These are phyloP conservation scores for Cerrena zonata DNA, from an alignment of 1,284 basidiomycete species.

Conservation along the genomic window DNA sequence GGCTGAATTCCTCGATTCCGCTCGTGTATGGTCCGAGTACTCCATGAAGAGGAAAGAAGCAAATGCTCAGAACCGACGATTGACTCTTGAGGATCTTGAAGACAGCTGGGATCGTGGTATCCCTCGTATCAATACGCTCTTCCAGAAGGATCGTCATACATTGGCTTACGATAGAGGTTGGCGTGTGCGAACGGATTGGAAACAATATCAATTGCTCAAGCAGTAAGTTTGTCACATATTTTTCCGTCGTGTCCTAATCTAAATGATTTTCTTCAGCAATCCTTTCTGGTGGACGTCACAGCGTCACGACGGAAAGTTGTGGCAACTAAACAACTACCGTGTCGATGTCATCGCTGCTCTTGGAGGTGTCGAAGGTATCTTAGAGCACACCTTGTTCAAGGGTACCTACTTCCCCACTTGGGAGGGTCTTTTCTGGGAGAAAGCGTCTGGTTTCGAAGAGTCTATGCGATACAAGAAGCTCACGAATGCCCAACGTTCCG, in stretches of 20 bases:
- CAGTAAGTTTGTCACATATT: conserved; percentile 48
- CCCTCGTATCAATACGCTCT: conserved; percentile 93
- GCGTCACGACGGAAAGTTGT: conserved; percentile 95
- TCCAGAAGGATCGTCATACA: conserved; percentile 98
- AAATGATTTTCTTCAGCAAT: conserved; percentile 51
- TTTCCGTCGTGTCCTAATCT: background rate
- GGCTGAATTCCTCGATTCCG: conserved; percentile 95
- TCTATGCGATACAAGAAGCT: conserved; percentile 97
- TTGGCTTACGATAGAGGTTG: conserved; percentile 97
- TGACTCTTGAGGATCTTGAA: conserved; percentile 95
- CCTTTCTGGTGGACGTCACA: conserved; percentile 99
- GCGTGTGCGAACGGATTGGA: conserved; percentile 94
- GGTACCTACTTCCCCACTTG: conserved; percentile 92
- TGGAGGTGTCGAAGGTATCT: conserved; percentile 94
- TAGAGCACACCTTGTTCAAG: conserved; percentile 97
- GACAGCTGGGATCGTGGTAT: conserved; percentile 98
- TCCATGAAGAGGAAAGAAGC: conserved; percentile 99
- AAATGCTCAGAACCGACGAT: conserved; percentile 91
- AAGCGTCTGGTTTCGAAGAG: conserved; percentile 90
- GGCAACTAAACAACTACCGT: conserved; percentile 97
- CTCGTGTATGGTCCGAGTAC: conserved; percentile 98
- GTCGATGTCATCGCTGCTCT: conserved; percentile 99
- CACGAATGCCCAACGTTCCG: conserved; percentile 92
- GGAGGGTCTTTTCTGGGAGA: conserved; percentile 95
- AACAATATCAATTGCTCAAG: conserved; percentile 92